Conservation (phyloP, 1,139 yeast genomes). For the Magnusiomyces suaveolens region DNA sequence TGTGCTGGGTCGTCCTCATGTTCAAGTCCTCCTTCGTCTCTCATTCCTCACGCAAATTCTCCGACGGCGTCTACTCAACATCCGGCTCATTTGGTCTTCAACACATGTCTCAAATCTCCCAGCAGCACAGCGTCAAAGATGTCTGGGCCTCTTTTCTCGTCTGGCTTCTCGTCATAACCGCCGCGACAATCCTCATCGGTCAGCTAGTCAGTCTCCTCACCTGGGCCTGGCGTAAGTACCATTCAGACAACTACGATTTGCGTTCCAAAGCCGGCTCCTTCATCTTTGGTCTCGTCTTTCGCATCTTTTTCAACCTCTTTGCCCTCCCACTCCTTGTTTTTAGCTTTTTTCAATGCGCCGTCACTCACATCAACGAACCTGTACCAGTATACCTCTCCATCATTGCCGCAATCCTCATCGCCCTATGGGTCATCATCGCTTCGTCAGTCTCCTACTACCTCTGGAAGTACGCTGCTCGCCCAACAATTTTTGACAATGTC, state of each 20-base stretch:
- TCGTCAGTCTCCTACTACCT: constrained; percentile 18
- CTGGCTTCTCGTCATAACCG: constrained; percentile 26
- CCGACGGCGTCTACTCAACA: constrained; percentile 23
- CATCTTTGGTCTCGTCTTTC: constrained; percentile 23
- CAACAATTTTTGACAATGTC: constrained; percentile 24
- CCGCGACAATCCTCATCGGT: constrained; percentile 13
- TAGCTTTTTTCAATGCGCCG: constrained; percentile 28
- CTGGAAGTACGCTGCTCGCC: constrained; percentile 15
- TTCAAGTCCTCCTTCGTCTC: constrained; percentile 26
- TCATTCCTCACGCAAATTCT: constrained; percentile 13
- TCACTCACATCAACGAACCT: constrained; percentile 13
- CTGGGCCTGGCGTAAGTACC: constrained; percentile 17
- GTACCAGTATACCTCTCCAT: constrained; percentile 20
- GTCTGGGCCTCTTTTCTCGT: constrained; percentile 32
- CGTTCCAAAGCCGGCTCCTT: constrained; percentile 20
- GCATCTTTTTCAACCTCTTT: constrained; percentile 24
- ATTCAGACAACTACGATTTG: constrained; percentile 14
- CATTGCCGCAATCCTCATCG: constrained; percentile 26
- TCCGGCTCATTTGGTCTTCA: constrained; percentile 25
- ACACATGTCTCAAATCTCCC: constrained; percentile 22
- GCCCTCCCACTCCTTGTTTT: constrained; percentile 29
- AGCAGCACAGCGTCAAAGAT: constrained; percentile 24
- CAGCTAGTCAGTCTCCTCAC: constrained; percentile 12
- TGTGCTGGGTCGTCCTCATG: constrained; percentile 34
- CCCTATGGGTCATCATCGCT: constrained; percentile 25